Conservation (phyloP, 192 early-diverging fungal species). For the Coemansia sp. region DNA sequence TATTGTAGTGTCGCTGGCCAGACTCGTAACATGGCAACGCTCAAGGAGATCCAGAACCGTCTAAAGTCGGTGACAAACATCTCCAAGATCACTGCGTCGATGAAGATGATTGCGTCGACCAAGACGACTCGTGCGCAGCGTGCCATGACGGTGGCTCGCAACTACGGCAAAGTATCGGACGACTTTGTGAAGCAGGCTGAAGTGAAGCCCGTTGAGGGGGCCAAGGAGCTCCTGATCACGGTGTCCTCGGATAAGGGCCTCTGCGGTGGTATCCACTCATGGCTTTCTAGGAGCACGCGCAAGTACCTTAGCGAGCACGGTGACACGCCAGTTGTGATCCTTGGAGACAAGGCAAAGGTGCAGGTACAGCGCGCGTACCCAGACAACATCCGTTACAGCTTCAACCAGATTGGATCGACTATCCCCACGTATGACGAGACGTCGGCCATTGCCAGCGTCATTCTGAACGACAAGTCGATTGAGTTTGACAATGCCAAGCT, state of each 20-base stretch:
- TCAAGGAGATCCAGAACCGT: constrained; percentile 92
- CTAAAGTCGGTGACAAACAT: constrained; percentile 97
- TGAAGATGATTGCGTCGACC: constrained; percentile 99
- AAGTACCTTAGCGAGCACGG: constrained; percentile 61
- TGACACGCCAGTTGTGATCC: constrained; percentile 64
- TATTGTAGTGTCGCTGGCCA: constrained; percentile 62
- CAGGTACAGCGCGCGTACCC: constrained; percentile 82
- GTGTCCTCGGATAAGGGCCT: constrained; percentile 97
- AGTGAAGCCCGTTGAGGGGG: constrained; percentile 64
- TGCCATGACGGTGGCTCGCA: constrained; percentile 84
- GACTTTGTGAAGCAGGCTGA: constrained; percentile 64
- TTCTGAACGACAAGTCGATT: constrained; percentile 62
- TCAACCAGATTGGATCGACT: constrained; percentile 91
- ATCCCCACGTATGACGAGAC: constrained; percentile 90
- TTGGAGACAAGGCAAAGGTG: constrained; percentile 93
- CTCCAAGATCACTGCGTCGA: constrained; percentile 99
- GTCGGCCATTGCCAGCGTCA: constrained; percentile 75
- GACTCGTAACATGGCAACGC: constrained; percentile 91
- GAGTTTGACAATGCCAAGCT: constrained; percentile 74
- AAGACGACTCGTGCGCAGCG: constrained; percentile 89
- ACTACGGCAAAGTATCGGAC: constrained; percentile 60
- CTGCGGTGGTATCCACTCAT: constrained; percentile 98
- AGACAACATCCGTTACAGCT: constrained; percentile 78
- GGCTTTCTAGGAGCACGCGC: constrained; percentile 83
- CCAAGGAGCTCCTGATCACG: constrained; percentile 74